Base-by-base conservation (phyloP, 2,329 filamentous ascomycete species). In the Furcasterigmium sp. region DNA sequence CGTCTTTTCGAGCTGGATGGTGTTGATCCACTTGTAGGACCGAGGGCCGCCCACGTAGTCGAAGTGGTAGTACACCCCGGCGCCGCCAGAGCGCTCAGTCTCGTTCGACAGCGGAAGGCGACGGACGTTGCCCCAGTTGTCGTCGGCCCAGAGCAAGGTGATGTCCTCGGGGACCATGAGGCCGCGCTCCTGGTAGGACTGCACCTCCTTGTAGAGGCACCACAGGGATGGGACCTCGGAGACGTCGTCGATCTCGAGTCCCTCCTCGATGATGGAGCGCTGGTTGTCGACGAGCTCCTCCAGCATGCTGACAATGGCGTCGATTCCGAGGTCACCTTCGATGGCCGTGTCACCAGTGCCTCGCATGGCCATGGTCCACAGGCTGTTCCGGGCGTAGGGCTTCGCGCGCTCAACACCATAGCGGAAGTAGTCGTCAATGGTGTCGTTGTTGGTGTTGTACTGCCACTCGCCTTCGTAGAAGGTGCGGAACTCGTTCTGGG, bases 121-220 rank as follows among this genome's bases (percentile, higher is more conserved):
- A 21, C 80, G 70, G 20, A 83, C 72, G 57, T 84, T 82, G 10
- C 82, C 82, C 69, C 72, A 84, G 61, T 85, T 86, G 61, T 87
- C 83, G 56, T 86, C 83, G 0, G 80, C 72, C 75, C 81, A 86
- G 5, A 86, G 68, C 19, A 87, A 65, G 2, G 80, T 86, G 21
- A 87, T 75, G 53, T 84, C 75, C 29, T 86, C 82, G 0, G 82
- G 80, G 2, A 70, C 65, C 3, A 47, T 42, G 5, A 87, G 70
- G 2, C 83, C 83, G 14, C 76, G 69, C 45, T 83, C 77, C 45
- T 82, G 78, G 57, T 87, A 87, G 7, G 76, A 75, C 61, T 84
- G 81, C 2, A 88, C 82, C 56, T 88, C 84, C 56, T 86, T 87
- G 62, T 87, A 88, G 47, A 87, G 63, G 52, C 82, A 85, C 82